Base-by-base conservation (phyloP, 805 yeast species). In the Schwanniomyces pseudopolymorphus region DNA sequence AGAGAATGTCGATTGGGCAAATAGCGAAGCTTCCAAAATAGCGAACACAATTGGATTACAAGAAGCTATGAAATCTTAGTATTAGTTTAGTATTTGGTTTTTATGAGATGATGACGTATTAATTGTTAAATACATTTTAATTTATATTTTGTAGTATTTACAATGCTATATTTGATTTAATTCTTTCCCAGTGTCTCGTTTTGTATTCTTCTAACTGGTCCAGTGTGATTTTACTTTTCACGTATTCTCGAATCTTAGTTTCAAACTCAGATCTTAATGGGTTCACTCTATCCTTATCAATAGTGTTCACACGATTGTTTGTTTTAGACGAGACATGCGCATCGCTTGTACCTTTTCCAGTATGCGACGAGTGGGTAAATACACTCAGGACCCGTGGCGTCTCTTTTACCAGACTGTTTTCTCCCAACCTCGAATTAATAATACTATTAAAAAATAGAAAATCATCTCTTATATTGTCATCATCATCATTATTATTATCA, bases 41-140 rank as follows among this genome's bases (percentile, higher is more conserved):
- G 51, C 56, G 13, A 59, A 65, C 22, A 66, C 60, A 13, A 46
- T 68, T 21, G 69, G 70, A 20, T 45, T 65, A 39, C 72, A 67
- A 52, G 73, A 68, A 49, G 69, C 72, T 4, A 43, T 57, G 54
- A 48, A 45, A 24, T 24, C 11, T 11, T 22, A 19, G 27, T 3
- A 16, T 14, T 19, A 44, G 28, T 19, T 19, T 21, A n/a, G 19
- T 28, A 39, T 10, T 24, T 20, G 17, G n/a, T 20, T 17, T 20
- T 7, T 21, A 8, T 39, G 40, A 24, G 21, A 38, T n/a, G 16
- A 26, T 5, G 28, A 24, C 28, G 17, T 28, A 25, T 33, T 21
- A 19, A 14, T 19, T 20, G 16, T 19, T 26, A 13, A 42, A 36
- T 22, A 8, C 5, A 28, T 41, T 28, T n/a, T 4, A n/a, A 20